Evolutionary conservation across 805 yeast genomes (phyloP), one percentile per base, ranked within the genome.

Genomic region (Metschnikowia gelsemii): DNA sequence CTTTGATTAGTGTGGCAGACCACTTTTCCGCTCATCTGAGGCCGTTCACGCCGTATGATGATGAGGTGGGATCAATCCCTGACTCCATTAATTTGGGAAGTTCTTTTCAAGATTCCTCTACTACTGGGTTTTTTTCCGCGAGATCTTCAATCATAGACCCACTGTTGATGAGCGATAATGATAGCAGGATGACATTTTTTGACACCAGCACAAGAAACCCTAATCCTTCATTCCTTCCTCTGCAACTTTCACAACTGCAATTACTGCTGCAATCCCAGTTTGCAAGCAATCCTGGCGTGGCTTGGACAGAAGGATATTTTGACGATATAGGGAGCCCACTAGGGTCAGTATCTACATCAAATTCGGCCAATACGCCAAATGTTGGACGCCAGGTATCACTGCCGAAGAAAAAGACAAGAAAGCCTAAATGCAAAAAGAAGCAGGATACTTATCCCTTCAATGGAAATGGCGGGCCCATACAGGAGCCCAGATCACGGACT

Each of bases 1-100:
- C 70, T 13, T 41, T 62, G 8, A 54, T 61, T 9, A 61, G 65
- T 33, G 57, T 65, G 19, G 64, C 64, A 1, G 70, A 64, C 36
- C 59, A 56, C 35, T 52, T 51, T 23, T 43, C 32, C 6, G 38
- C 39, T 11, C 36, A 38, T 6, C 54, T 48, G 51, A 51, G 50
- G 14, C 50, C 51, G 6, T 49, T 45, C 48, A 47, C 58, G 30
- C 50, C 51, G 8, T 40, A 42, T 43, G 51, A 35, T 38, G 55
- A 35, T 35, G 52, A 43, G 17, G 43, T 45, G 29, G 40, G 46
- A n/a, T 45, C 49, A 3, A 27, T 41, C 19, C 35, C 37, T 8
- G 49, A 46, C 38, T 36, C 44, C 7, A 35, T 39, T 38, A 36
- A 36, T 22, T 36, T 37, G 20, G 38, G 34, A 5, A 28, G 16